Base-by-base conservation (phyloP, 2,329 filamentous ascomycete species). In the Onygena corvina region DNA sequence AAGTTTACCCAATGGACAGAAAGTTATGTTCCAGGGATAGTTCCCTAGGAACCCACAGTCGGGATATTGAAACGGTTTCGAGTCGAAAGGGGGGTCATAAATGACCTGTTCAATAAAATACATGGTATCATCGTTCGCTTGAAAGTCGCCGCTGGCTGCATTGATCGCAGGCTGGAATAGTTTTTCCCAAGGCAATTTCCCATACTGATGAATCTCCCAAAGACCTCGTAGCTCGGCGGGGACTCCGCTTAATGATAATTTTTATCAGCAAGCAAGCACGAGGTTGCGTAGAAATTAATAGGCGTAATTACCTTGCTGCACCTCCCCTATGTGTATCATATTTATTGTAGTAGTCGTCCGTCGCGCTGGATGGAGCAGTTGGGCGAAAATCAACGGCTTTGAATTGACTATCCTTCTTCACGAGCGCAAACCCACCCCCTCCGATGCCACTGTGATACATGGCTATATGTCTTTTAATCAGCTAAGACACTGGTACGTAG, bases 311-410 rank as follows among this genome's bases (percentile, higher is more conserved):
- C 29, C 16, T 30, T 31, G 25, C 14, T 30, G 42, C 42, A 30
- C 29, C 29, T n/a, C 29, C 29, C n/a, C 2, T 3, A 14, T 46
- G 25, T n/a, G 18, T 25, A 33, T 9, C n/a, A 31, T 31, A 27
- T 3, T 20, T 12, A n/a, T 42, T 7, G 36, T 40, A 40, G 20
- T 40, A 40, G 0, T 23, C 18, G 25, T 40, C 36, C 3, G 16
- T 40, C 14, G 36, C 36, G 18, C 9, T 3, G 20, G 11, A 12
- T 23, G 90, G 89, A 0, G 90, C 90, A 0, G 83, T 80, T 65
- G 95, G 90, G 36, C 90, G 76, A 61, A 94, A 96, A 66, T 96
- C 89, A 57, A 96, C 80, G 51, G 82, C 81, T 61, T 94, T 86
- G 61, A 89, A 93, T 16, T 72, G 71, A 11, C 86, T 87, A 51